A percentile compares a stretch with the other conserved stretches of the same genome.
Evolutionary conservation across 2,329 filamentous ascomycete genomes (phyloP).

Genomic region (Pyricularia grisea): DNA sequence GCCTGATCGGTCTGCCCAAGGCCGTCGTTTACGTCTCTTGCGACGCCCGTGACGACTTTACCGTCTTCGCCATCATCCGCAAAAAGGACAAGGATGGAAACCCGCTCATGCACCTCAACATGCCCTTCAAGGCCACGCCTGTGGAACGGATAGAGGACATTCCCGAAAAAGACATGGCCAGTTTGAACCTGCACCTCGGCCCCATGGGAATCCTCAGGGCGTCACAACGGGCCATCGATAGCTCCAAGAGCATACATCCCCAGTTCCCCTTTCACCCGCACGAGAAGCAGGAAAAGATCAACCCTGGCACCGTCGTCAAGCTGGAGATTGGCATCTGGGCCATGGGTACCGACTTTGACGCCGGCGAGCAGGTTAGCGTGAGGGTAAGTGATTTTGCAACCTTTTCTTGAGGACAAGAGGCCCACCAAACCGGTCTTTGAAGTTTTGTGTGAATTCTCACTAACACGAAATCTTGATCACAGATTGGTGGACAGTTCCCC

Average conservation of each 20-base stretch:
- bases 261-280: conserved; percentile 27
- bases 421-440: neutral
- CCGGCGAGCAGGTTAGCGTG: conserved; percentile 22
- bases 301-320: conserved; percentile 28
- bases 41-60: conserved; percentile 30
- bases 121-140: conserved; percentile 22
- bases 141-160: conserved; percentile 19
- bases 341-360: conserved; percentile 33
- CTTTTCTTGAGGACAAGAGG: neutral
- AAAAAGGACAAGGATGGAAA: conserved; percentile 33
- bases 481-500: neutral
- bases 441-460: neutral
- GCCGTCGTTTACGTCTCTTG: conserved; percentile 35
- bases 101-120: conserved; percentile 28
- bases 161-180: conserved; percentile 23
- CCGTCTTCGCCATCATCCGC: conserved; percentile 30
- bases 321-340: conserved; percentile 39
- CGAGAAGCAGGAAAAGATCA: conserved; percentile 27
- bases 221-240: conserved; percentile 29
- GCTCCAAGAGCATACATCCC: conserved; percentile 17
- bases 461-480: neutral
- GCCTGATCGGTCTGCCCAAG: conserved; percentile 36
- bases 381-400: neutral
- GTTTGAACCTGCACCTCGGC: conserved; percentile 29
- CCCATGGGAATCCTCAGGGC: conserved; percentile 33